Evolutionary conservation across 495 filamentous ascomycete species (phyloP).

Genomic region (Penicillium coffeae): DNA sequence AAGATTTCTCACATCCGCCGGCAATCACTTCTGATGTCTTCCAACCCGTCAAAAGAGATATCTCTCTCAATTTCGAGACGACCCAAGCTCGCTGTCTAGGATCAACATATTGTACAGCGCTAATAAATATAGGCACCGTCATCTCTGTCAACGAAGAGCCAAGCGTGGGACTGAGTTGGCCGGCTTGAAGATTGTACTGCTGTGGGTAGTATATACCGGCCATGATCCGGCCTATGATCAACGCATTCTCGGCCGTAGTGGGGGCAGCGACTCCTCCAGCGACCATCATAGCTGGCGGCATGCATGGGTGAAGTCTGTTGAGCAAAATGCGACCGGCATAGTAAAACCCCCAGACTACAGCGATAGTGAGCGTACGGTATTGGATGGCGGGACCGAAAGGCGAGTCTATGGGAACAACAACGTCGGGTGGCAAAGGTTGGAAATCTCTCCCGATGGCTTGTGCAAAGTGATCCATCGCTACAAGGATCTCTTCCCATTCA

Average conservation of each 20-base stretch:
- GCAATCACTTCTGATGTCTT: constrained; percentile 76
- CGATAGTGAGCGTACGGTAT: constrained; percentile 82
- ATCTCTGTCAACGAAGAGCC: constrained; percentile 78
- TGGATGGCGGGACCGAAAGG: constrained; percentile 82
- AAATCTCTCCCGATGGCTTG: constrained; percentile 70
- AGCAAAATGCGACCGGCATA: constrained; percentile 77
- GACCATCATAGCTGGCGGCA: constrained; percentile 89
- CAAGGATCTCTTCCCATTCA: constrained; percentile 75
- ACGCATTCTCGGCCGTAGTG: constrained; percentile 64
- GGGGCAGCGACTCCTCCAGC: constrained; percentile 69
- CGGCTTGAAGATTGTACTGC: constrained; percentile 49
- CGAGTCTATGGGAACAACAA: constrained; percentile 55
- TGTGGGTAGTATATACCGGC: constrained; percentile 71
- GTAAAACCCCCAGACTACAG: constrained; percentile 78
- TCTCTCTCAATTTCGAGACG: constrained; percentile 65
- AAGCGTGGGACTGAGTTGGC: constrained; percentile 69
- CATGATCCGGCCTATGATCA: constrained; percentile 73
- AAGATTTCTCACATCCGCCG: constrained; percentile 75
- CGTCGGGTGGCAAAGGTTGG: constrained; percentile 70
- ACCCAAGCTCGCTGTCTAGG: constrained; percentile 70
- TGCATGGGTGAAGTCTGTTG: constrained; percentile 73
- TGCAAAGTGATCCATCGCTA: constrained; percentile 64
- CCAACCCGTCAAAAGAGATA: constrained; percentile 82
- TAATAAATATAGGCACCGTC: constrained; percentile 77
- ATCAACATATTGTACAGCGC: constrained; percentile 76